These are phyloP conservation scores for Hordeum marinum DNA, from an alignment of 176 grass and related monocot species.

Conservation along the genomic window DNA sequence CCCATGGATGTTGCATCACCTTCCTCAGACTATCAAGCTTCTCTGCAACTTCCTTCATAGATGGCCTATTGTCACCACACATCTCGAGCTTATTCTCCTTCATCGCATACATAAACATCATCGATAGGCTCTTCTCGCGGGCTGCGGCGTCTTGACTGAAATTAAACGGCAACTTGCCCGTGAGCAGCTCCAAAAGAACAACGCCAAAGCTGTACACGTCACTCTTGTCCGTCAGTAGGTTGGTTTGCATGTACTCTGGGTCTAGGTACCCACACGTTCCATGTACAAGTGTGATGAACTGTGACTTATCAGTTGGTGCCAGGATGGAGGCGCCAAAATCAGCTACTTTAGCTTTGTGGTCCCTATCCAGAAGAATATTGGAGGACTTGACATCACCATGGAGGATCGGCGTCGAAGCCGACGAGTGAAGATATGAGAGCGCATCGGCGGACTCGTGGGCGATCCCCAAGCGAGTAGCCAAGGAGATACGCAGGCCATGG, in stretches of 20 bases:
- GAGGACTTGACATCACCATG: constrained; percentile 18
- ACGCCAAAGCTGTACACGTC: constrained; percentile 39
- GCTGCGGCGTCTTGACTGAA: neutral
- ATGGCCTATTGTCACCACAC: constrained; percentile 19
- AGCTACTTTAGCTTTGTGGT: neutral
- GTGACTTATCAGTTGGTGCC: constrained; percentile 18
- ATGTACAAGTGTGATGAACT: constrained; percentile 42
- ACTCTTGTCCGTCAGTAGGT: constrained; percentile 19
- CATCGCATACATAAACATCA: neutral
- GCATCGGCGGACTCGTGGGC: neutral
- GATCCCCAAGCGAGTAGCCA: neutral
- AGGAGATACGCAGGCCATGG: neutral
- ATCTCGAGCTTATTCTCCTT: neutral
- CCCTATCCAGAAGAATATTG: neutral
- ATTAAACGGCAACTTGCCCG: neutral
- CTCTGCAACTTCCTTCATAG: constrained; percentile 26
- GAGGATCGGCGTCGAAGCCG: neutral
- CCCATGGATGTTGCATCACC: constrained; percentile 1
- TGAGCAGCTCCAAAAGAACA: constrained; percentile 26
- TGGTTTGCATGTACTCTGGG: constrained; percentile 42
- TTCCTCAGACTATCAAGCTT: constrained; percentile 14
- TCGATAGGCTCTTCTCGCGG: constrained; percentile 7
- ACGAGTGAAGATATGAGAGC: neutral
- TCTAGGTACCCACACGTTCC: constrained; percentile 49
- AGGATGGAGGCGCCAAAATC: constrained; percentile 34